phyloP scores from a whole-genome alignment of 345 rosid genomes.

The Diplotaxis tenuifolia region DNA sequence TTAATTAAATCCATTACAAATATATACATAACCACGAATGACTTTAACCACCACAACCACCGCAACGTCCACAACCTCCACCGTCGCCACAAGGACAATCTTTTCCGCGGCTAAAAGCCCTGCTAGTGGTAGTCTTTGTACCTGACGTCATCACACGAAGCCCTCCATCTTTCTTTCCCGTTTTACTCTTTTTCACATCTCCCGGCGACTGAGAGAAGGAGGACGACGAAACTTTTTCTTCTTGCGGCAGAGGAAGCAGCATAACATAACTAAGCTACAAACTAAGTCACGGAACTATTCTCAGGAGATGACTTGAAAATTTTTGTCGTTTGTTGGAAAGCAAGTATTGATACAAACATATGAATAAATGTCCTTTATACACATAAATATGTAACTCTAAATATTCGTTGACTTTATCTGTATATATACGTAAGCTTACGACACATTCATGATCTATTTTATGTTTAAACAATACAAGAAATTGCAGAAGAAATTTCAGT shows the following conservation, averaged over 20 bases:
- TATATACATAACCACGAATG: neutral
- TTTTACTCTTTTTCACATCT: conserved; percentile 17
- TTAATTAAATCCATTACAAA: too few relatives aligned
- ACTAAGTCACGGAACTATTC: neutral
- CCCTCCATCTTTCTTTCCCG: conserved; percentile 18
- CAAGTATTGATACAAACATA: neutral
- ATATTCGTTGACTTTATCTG: neutral
- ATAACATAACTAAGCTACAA: neutral
- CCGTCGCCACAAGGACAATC: conserved; percentile 22
- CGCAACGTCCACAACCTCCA: conserved; percentile 16
- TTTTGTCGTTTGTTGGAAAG: neutral
- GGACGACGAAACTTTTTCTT: conserved; percentile 1
- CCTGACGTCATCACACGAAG: conserved; percentile 23
- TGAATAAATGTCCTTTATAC: neutral
- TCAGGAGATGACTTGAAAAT: neutral
- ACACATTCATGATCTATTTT: neutral
- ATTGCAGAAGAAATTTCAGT: neutral
- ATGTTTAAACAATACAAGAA: neutral
- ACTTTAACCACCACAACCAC: conserved; percentile 19
- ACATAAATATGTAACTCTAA: neutral
- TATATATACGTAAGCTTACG: neutral
- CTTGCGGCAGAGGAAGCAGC: conserved; percentile 11
- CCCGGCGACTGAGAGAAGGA: neutral
- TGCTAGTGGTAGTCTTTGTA: conserved; percentile 16
- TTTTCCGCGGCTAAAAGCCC: conserved; percentile 20